phyloP scores from a whole-genome alignment of 2,329 filamentous ascomycete species.

The Calycina herbarum region DNA sequence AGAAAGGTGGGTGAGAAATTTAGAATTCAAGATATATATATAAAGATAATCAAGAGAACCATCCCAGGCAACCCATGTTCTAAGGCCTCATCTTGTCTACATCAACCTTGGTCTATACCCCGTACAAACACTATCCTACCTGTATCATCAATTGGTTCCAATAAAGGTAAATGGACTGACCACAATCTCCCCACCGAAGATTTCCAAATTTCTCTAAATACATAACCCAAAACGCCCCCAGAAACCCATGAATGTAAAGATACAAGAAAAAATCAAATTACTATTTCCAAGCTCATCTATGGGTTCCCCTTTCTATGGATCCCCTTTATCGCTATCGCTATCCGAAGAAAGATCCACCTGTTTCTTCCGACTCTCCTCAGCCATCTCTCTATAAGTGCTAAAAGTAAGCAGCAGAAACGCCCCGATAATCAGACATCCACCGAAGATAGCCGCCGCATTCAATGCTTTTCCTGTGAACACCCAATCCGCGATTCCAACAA shows the following conservation, averaged over 20 bases:
- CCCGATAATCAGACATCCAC: conserved; percentile 82
- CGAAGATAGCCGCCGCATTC: conserved; percentile 71
- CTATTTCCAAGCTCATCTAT: neutral
- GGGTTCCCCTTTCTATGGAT: neutral
- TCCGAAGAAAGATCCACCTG: conserved; percentile 41
- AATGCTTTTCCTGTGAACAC: conserved; percentile 76
- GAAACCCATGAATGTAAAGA: neutral
- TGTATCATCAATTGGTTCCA: too few species aligned
- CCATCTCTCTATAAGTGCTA: conserved; percentile 93
- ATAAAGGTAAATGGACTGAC: too few species aligned
- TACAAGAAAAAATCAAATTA: neutral
- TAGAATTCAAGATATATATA: too few species aligned
- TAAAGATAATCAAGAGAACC: too few species aligned
- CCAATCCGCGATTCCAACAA: conserved; percentile 92
- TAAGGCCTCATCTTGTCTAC: too few species aligned
- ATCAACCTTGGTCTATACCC: too few species aligned
- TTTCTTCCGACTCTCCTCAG: conserved; percentile 72
- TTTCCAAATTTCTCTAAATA: neutral
- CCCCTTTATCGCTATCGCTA: conserved; percentile 43
- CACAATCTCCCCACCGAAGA: too few species aligned
- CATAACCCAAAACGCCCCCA: neutral
- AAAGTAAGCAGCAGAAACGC: conserved; percentile 87
- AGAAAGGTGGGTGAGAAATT: too few species aligned
- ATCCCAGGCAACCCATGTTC: too few species aligned
- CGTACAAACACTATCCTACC: too few species aligned